A percentile compares a stretch with the other conserved stretches of the same genome.
These are phyloP conservation scores for Diplodia intermedia DNA, from an alignment of 2,329 filamentous ascomycete species.

Conservation along the genomic window DNA sequence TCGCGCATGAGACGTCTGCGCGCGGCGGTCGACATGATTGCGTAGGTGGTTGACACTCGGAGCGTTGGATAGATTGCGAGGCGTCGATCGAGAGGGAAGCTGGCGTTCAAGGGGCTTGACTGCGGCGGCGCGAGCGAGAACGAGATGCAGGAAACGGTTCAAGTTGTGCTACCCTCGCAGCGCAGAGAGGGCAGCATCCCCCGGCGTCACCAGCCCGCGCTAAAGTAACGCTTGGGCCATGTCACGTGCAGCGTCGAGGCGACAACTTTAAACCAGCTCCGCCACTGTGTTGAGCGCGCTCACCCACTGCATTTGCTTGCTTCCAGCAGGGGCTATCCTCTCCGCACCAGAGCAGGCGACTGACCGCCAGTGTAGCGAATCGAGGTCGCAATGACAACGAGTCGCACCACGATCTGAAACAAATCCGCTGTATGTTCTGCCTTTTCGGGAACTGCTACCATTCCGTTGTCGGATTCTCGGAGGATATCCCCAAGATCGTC, in stretches of 20 bases:
- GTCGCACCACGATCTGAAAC: constrained; percentile 7
- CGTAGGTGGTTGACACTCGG: constrained; percentile 28
- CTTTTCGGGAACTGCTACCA: constrained; percentile 9
- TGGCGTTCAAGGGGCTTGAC: constrained; percentile 29
- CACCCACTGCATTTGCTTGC: background rate
- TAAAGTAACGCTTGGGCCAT: constrained; percentile 17
- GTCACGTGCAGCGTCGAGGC: constrained; percentile 5
- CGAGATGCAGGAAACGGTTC: constrained; percentile 27
- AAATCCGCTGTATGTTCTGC: constrained; percentile 21
- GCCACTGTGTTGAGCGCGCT: background rate
- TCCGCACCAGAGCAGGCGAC: background rate
- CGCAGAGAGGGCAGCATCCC: constrained; percentile 27
- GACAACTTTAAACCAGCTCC: background rate
- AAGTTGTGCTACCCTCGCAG: constrained; percentile 27
- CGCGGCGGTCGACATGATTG: constrained; percentile 86
- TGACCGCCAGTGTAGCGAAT: background rate
- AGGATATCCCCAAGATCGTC: constrained; percentile 17
- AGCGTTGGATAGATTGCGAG: constrained; percentile 30
- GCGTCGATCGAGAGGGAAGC: constrained; percentile 29
- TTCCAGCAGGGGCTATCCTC: background rate
- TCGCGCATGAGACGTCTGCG: constrained; percentile 97
- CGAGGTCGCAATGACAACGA: background rate
- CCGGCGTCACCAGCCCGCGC: constrained; percentile 24
- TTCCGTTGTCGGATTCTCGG: constrained; percentile 12
- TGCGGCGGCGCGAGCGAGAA: constrained; percentile 21